Conservation (phyloP, 768 basidiomycete genomes). For the Mycena haematopus region DNA sequence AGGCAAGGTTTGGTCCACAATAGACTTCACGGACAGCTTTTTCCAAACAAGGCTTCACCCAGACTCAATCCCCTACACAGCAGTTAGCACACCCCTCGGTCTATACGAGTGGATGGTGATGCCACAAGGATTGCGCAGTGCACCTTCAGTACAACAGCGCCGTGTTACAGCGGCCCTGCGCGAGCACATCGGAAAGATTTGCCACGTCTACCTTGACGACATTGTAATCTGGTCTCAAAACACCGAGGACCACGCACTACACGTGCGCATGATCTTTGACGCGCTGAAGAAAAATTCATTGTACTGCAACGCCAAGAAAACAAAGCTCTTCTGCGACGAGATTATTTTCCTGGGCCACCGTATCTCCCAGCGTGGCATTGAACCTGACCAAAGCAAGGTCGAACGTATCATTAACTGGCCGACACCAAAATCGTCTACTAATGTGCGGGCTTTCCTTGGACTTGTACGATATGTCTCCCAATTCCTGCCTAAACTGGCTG, state of each 20-base stretch:
- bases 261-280: constrained; percentile 33
- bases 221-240: constrained; percentile 54
- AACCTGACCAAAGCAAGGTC: neutral
- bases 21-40: constrained; percentile 51
- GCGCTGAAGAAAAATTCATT: constrained; percentile 30
- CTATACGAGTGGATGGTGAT: constrained; percentile 50
- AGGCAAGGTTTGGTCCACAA: constrained; percentile 42
- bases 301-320: constrained; percentile 35
- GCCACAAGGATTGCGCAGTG: constrained; percentile 46
- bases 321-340: neutral
- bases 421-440: neutral
- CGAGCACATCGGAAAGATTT: constrained; percentile 43
- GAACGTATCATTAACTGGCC: neutral
- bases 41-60: constrained; percentile 40
- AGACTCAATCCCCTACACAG: constrained; percentile 39
- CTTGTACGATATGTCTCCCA: neutral
- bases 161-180: constrained; percentile 41
- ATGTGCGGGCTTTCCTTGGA: neutral
- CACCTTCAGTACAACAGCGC: constrained; percentile 41
- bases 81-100: constrained; percentile 44
- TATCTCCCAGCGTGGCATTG: neutral
- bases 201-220: constrained; percentile 53
- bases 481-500: neutral
- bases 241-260: constrained; percentile 39
- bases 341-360: neutral